Conservation (phyloP, 768 basidiomycete genomes). For the Paxillus involutus region DNA sequence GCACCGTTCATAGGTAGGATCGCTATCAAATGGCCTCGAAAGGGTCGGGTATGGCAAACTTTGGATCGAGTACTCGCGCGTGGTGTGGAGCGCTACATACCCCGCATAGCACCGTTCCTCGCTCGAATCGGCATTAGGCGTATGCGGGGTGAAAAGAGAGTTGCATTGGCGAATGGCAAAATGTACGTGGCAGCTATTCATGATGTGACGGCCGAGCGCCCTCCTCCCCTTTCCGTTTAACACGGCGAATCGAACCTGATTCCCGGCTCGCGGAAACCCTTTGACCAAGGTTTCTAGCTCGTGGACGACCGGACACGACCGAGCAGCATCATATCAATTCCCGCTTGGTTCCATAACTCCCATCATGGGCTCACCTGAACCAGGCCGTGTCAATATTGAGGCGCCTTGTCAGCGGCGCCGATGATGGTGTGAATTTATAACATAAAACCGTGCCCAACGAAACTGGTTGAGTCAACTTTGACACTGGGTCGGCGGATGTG, state of each 20-base stretch:
- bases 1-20: not conserved
- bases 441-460: too few relatives aligned
- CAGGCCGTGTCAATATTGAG: too few relatives aligned
- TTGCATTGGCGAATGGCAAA: not conserved
- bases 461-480: too few relatives aligned
- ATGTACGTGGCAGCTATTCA: not conserved
- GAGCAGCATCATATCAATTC: too few relatives aligned
- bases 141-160: not conserved
- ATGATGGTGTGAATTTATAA: too few relatives aligned
- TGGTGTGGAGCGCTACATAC: too few relatives aligned
- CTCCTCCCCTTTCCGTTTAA: not conserved
- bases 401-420: too few relatives aligned
- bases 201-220: not conserved
- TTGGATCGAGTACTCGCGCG: not conserved
- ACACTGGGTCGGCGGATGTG: too few relatives aligned
- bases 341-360: too few relatives aligned
- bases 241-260: not conserved
- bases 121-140: not conserved
- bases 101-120: not conserved
- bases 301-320: too few relatives aligned
- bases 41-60: not conserved
- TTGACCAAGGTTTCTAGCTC: too few relatives aligned
- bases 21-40: not conserved
- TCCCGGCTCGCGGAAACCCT: not conserved
- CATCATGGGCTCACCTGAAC: too few relatives aligned